These are phyloP conservation scores for Magnusiomyces tetraspermus DNA, from an alignment of 1,139 yeast species.

Conservation along the genomic window DNA sequence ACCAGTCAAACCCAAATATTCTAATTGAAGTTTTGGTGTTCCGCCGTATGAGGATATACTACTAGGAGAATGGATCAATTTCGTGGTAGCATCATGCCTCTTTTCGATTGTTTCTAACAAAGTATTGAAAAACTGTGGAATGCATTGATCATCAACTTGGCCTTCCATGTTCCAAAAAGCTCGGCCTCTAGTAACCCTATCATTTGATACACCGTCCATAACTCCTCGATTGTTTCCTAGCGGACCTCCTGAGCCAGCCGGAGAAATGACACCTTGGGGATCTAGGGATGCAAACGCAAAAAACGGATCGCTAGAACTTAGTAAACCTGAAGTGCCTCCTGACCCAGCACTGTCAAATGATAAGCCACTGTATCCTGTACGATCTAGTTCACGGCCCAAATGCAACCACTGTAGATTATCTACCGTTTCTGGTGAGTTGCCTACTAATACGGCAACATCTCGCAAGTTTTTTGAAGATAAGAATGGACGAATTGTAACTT, in stretches of 20 bases:
- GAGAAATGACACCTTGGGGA: slow-evolving; percentile 7
- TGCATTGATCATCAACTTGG: slow-evolving; percentile 10
- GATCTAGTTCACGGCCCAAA: slow-evolving; percentile 16
- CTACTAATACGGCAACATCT: slow-evolving; percentile 17
- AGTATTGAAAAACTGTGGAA: slow-evolving; percentile 17
- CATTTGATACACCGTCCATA: slow-evolving; percentile 2
- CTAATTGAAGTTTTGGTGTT: slow-evolving; percentile 10
- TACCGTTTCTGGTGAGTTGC: slow-evolving; percentile 15
- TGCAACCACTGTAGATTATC: slow-evolving; percentile 14
- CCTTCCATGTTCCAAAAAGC: slow-evolving; percentile 7
- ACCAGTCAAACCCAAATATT: slow-evolving; percentile 19
- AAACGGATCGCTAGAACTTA: slow-evolving; percentile 1
- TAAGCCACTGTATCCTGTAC: not conserved
- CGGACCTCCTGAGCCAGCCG: slow-evolving; percentile 6
- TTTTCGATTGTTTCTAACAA: not conserved
- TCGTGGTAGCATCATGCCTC: not conserved
- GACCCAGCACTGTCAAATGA: not conserved
- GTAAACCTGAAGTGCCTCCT: not conserved
- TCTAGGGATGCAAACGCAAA: slow-evolving; percentile 21
- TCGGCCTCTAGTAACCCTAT: not conserved
- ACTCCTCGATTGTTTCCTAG: slow-evolving; percentile 2
- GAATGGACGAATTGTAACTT: slow-evolving; percentile 19
- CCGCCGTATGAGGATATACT: not conserved
- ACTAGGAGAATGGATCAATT: not conserved
- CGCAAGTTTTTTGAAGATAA: slow-evolving; percentile 15